These are phyloP conservation scores for Neoascochyta sp. DNA, from an alignment of 2,329 filamentous ascomycete genomes.

Conservation along the genomic window DNA sequence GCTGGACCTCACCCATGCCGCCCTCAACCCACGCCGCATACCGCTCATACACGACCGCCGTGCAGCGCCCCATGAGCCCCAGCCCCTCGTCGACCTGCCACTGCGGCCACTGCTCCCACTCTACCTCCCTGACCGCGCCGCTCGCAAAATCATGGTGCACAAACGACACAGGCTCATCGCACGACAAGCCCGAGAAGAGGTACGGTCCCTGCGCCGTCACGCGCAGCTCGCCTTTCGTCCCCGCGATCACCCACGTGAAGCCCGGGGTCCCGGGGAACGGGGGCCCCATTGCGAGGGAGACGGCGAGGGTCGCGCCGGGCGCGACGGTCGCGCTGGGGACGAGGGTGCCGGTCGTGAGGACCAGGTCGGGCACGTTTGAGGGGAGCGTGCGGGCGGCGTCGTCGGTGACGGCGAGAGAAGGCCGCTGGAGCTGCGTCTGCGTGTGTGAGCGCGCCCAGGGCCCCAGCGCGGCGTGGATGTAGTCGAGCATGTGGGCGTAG, in stretches of 20 bases:
- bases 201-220: conserved; percentile 46
- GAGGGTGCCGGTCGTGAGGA: conserved; percentile 39
- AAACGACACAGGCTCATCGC: conserved; percentile 19
- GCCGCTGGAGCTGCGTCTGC: conserved; percentile 17
- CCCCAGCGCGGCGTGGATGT: conserved; percentile 17
- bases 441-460: conserved; percentile 11
- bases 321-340: conserved; percentile 2
- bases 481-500: conserved; percentile 20
- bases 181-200: conserved; percentile 11
- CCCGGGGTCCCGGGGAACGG: conserved; percentile 14
- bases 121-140: conserved; percentile 28
- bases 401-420: conserved; percentile 7
- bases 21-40: conserved; percentile 22
- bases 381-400: conserved; percentile 2
- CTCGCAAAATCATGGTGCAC: conserved; percentile 22
- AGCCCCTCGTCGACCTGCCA: conserved; percentile 29
- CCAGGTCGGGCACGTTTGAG: conserved; percentile 47
- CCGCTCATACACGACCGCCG: conserved; percentile 30
- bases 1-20: conserved; percentile 4
- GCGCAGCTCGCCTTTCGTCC: conserved; percentile 14
- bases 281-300: conserved; percentile 12
- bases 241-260: conserved; percentile 13
- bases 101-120: conserved; percentile 44
- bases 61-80: conserved; percentile 16
- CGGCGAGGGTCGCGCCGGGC: conserved; percentile 9